Conservation (phyloP, 768 basidiomycete genomes). For the Vararia minispora region DNA sequence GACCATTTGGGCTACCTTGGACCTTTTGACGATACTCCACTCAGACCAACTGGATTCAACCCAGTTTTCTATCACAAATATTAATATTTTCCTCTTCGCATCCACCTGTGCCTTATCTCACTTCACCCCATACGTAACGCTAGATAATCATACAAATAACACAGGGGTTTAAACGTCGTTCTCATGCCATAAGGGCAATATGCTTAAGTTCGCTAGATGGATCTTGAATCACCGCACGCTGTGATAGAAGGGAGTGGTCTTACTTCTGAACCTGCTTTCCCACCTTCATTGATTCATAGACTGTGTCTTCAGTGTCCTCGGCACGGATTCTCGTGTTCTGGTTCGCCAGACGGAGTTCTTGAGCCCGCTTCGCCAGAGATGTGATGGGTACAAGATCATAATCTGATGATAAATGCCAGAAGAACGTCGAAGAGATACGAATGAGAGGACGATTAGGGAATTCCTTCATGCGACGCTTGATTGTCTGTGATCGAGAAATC, state of each 20-base stretch:
- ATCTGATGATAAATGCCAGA: constrained; percentile 89
- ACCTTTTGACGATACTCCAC: too few species aligned
- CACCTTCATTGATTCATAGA: constrained; percentile 72
- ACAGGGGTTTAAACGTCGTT: neutral
- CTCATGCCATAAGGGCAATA: constrained; percentile 68
- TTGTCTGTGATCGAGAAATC: constrained; percentile 32
- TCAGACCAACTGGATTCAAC: too few species aligned
- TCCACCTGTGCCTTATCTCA: too few species aligned
- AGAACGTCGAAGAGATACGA: constrained; percentile 94
- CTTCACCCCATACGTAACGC: too few species aligned
- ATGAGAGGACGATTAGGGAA: constrained; percentile 75
- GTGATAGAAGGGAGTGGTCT: constrained; percentile 21
- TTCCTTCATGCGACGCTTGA: constrained; percentile 45
- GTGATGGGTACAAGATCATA: constrained; percentile 63
- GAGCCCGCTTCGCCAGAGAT: constrained; percentile 36
- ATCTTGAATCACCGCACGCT: too few species aligned
- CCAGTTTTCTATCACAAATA: too few species aligned
- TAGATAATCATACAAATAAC: too few species aligned
- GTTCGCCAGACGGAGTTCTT: constrained; percentile 29
- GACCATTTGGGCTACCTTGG: too few species aligned
- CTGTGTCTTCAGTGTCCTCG: constrained; percentile 28
- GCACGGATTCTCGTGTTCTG: constrained; percentile 23
- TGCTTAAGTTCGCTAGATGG: constrained; percentile 72
- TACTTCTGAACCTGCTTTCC: constrained; percentile 83
- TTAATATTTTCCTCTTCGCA: too few species aligned